Conservation (phyloP, 1,284 basidiomycete species). For the Ceratobasidium sp. region DNA sequence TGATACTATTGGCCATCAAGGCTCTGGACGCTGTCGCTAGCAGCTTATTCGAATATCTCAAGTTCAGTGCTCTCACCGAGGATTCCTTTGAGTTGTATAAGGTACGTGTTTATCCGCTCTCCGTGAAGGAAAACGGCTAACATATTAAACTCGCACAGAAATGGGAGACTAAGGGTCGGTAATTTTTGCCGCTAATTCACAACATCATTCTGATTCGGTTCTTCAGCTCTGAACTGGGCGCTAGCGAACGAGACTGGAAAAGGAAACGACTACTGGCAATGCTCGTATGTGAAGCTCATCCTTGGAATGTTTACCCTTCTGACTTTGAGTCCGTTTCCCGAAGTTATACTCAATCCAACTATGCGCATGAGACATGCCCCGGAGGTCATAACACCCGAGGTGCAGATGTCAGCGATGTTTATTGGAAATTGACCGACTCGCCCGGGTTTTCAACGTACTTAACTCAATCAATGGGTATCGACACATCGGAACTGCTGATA, state of each 20-base stretch:
- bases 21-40: conserved; percentile 28
- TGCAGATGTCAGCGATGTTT: conserved; percentile 24
- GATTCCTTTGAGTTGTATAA: conserved; percentile 35
- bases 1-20: conserved; percentile 28
- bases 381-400: conserved; percentile 35
- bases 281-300: conserved; percentile 5
- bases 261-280: conserved; percentile 33
- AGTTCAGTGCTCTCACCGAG: conserved; percentile 26
- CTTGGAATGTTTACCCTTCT: no score
- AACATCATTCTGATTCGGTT: background rate
- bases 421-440: conserved; percentile 26
- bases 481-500: conserved; percentile 19
- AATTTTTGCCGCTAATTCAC: background rate
- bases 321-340: background rate
- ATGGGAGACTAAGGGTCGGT: conserved; percentile 36
- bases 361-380: conserved; percentile 24
- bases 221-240: conserved; percentile 29
- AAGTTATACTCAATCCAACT: conserved; percentile 24
- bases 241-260: conserved; percentile 36
- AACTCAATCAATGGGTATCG: conserved; percentile 14
- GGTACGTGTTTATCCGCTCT: background rate
- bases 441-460: conserved; percentile 27
- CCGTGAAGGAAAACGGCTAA: no score
- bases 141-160: background rate
- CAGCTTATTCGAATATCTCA: conserved; percentile 28